Evolutionary conservation across 2,329 filamentous ascomycete species (phyloP).

Genomic region (Trichoderma atrobrunneum): DNA sequence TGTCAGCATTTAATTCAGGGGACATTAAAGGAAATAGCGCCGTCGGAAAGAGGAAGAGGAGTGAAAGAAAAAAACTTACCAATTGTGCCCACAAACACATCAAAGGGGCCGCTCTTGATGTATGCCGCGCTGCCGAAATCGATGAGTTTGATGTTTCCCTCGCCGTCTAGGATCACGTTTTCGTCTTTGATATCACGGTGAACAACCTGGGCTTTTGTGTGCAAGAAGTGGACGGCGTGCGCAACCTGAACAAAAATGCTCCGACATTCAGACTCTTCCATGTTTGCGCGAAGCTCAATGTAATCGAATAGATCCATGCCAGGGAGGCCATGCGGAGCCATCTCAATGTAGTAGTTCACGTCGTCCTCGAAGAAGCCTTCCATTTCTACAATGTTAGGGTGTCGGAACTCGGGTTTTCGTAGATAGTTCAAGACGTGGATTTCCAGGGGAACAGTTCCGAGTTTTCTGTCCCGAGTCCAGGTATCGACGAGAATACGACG

Average conservation of each 20-base stretch:
- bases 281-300: constrained; percentile 91
- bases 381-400: constrained; percentile 72
- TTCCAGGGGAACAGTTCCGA: constrained; percentile 93
- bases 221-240: constrained; percentile 83
- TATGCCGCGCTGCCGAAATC: constrained; percentile 98
- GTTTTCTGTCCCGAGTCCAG: constrained; percentile 88
- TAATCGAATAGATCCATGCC: constrained; percentile 99
- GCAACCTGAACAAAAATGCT: constrained; percentile 96
- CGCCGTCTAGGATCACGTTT: constrained; percentile 93
- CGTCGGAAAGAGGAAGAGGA: too few species aligned
- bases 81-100: constrained; percentile 98
- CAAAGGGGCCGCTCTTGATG: constrained; percentile 96
- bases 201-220: constrained; percentile 86
- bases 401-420: constrained; percentile 65
- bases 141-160: constrained; percentile 93
- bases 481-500: constrained; percentile 95
- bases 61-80: constrained; percentile 57
- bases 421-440: constrained; percentile 97
- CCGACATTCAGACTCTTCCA: constrained; percentile 91
- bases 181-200: constrained; percentile 99
- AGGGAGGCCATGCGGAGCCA: constrained; percentile 89
- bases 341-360: constrained; percentile 97
- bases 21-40: background rate
- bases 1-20: background rate
- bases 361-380: constrained; percentile 74